phyloP scores from a whole-genome alignment of 2,329 filamentous ascomycete genomes.

The Chaetomiaceae sp. region DNA sequence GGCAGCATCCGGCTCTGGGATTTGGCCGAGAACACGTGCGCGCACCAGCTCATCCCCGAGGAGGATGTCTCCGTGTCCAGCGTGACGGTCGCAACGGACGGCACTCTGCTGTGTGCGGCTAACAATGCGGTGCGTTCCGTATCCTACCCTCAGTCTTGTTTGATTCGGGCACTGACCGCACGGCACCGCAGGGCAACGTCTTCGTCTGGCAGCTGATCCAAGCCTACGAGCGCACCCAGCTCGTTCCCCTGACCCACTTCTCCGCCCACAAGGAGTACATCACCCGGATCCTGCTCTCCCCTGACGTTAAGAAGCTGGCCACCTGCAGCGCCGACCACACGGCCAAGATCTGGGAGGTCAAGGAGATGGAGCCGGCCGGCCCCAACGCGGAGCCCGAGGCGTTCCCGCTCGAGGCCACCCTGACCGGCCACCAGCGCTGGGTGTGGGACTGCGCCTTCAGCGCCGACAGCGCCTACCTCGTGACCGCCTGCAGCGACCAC shows the following conservation, averaged over 20 bases:
- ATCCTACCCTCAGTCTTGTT: neutral
- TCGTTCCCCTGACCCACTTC: conserved; percentile 84
- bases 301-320: conserved; percentile 88
- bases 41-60: conserved; percentile 91
- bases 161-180: conserved; percentile 4
- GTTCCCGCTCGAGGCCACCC: conserved; percentile 77
- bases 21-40: conserved; percentile 92
- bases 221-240: conserved; percentile 71
- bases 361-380: conserved; percentile 52
- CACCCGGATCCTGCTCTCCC: conserved; percentile 82
- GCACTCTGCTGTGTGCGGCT: conserved; percentile 83
- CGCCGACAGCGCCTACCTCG: conserved; percentile 85
- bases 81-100: conserved; percentile 92
- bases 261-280: conserved; percentile 88
- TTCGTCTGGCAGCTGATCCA: conserved; percentile 96
- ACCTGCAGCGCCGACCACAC: conserved; percentile 92
- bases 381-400: conserved; percentile 42
- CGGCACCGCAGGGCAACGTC: conserved; percentile 68
- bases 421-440: conserved; percentile 89
- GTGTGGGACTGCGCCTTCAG: conserved; percentile 97
- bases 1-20: conserved; percentile 97
- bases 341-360: conserved; percentile 91
- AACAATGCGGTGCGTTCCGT: conserved; percentile 67
- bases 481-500: conserved; percentile 89
- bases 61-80: conserved; percentile 91